phyloP scores from a whole-genome alignment of 495 filamentous ascomycete genomes.

The Penicillium simplicissimum region DNA sequence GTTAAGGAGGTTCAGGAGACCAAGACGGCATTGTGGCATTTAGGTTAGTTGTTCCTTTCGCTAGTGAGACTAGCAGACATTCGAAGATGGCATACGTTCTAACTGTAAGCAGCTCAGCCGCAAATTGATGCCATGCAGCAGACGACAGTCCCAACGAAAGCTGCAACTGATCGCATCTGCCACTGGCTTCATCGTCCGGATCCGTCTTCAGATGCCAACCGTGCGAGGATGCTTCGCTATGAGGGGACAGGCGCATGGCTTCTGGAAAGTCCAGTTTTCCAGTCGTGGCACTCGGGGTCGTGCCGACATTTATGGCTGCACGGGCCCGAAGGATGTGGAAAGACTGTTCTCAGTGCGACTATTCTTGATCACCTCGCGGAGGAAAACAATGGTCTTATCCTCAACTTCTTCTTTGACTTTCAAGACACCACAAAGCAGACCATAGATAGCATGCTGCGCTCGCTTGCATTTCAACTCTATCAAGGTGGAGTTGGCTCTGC shows the following conservation, averaged over 20 bases:
- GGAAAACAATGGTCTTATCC: no score
- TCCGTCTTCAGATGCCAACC: slow-evolving; percentile 22
- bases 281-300: no score
- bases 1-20: background rate
- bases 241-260: slow-evolving; percentile 10
- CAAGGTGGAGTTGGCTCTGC: slow-evolving; percentile 7
- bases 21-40: background rate
- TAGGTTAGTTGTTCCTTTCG: background rate
- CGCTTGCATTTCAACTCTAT: slow-evolving; percentile 30
- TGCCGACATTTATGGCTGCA: no score
- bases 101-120: slow-evolving; percentile 15
- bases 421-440: slow-evolving; percentile 25
- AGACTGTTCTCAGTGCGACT: no score
- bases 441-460: slow-evolving; percentile 26
- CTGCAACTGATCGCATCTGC: slow-evolving; percentile 18
- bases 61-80: background rate
- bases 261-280: no score
- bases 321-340: no score
- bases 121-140: slow-evolving; percentile 20
- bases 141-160: slow-evolving; percentile 15
- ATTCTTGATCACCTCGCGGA: no score
- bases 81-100: slow-evolving; percentile 4
- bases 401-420: slow-evolving; percentile 34
- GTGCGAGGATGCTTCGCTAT: slow-evolving; percentile 20
- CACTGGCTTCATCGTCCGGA: slow-evolving; percentile 24